Conservation (phyloP, 2,329 filamentous ascomycete species). For the Escovopsis sp. region DNA sequence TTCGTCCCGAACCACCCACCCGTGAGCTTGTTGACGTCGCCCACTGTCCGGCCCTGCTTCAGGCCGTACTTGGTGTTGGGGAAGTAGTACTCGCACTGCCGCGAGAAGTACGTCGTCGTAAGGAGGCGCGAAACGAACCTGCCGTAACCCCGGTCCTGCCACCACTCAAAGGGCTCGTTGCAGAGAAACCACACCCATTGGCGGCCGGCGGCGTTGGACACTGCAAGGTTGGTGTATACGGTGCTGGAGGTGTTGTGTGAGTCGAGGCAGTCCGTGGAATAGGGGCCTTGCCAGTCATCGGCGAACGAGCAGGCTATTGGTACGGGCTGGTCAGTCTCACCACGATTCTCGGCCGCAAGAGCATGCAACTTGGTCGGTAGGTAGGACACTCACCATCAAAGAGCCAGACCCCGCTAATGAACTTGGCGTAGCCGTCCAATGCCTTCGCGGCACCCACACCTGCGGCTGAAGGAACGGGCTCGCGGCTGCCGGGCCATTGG, state of each 20-base stretch:
- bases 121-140: slow-evolving; percentile 39
- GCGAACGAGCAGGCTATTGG: too few relatives aligned
- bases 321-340: too few relatives aligned
- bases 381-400: slow-evolving; percentile 28
- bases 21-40: slow-evolving; percentile 35
- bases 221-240: slow-evolving; percentile 33
- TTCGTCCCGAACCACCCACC: slow-evolving; percentile 39
- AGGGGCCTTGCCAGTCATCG: slow-evolving; percentile 26
- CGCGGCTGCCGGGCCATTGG: slow-evolving; percentile 8
- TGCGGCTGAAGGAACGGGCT: slow-evolving; percentile 8
- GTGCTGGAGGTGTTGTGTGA: slow-evolving; percentile 18
- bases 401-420: slow-evolving; percentile 30
- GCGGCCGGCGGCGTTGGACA: slow-evolving; percentile 30
- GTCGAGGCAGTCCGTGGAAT: slow-evolving; percentile 11
- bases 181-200: slow-evolving; percentile 49
- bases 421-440: slow-evolving; percentile 38
- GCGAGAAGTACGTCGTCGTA: slow-evolving; percentile 35
- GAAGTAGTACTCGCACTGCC: slow-evolving; percentile 42
- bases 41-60: slow-evolving; percentile 28
- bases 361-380: too few relatives aligned
- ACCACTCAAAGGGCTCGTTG: slow-evolving; percentile 36
- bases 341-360: too few relatives aligned
- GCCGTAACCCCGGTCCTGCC: slow-evolving; percentile 27
- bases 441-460: slow-evolving; percentile 41
- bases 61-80: slow-evolving; percentile 33